These are phyloP conservation scores for Phytopythium sindhum DNA, from an alignment of 352 stramenopile genomes.

Conservation along the genomic window DNA sequence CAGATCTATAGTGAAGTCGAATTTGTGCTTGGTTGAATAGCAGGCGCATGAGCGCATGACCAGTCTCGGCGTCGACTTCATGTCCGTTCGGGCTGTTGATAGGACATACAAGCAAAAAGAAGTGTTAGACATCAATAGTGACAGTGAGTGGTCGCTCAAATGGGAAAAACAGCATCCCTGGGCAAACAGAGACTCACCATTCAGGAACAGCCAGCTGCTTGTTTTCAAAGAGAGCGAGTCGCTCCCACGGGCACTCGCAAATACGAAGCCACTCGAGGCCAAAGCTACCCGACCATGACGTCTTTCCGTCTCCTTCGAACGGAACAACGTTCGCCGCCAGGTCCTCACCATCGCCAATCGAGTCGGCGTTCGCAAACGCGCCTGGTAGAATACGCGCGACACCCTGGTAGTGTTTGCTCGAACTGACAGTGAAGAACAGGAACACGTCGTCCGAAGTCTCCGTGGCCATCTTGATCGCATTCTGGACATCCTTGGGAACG, in stretches of 20 bases:
- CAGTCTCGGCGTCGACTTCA: constrained; percentile 60
- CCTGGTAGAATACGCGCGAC: constrained; percentile 46
- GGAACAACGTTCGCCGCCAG: constrained; percentile 43
- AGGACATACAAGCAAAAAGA: neutral
- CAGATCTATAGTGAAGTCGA: constrained; percentile 75
- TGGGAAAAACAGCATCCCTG: neutral
- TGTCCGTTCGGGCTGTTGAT: constrained; percentile 55
- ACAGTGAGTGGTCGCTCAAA: constrained; percentile 4
- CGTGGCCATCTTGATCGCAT: constrained; percentile 65
- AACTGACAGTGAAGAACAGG: constrained; percentile 63
- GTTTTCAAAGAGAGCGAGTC: constrained; percentile 67
- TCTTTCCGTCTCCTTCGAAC: constrained; percentile 50
- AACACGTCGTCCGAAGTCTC: constrained; percentile 82
- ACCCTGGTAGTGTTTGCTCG: constrained; percentile 81
- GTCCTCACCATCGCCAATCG: constrained; percentile 40
- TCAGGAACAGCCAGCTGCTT: constrained; percentile 55
- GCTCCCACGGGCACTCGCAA: constrained; percentile 85
- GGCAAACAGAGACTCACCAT: constrained; percentile 33
- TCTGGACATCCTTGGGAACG: constrained; percentile 39
- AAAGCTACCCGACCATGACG: constrained; percentile 60
- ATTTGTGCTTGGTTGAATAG: constrained; percentile 84
- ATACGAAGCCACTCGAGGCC: constrained; percentile 83
- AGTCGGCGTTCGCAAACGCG: constrained; percentile 26
- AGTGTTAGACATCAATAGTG: constrained; percentile 5
- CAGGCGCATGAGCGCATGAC: constrained; percentile 68